phyloP scores from a whole-genome alignment of 106 monocot genomes.

The Vanilla planifolia region DNA sequence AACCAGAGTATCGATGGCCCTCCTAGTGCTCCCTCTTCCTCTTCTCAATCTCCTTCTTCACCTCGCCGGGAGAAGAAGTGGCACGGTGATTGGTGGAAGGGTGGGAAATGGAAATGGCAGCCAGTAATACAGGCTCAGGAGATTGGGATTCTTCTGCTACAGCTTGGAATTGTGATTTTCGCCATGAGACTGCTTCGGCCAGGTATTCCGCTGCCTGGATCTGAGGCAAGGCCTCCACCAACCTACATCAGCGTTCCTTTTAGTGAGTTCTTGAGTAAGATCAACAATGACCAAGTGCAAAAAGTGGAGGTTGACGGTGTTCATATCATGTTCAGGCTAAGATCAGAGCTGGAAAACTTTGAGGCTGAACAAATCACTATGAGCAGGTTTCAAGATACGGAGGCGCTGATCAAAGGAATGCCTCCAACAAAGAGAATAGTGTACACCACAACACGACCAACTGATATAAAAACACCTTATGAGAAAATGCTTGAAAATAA shows the following conservation, averaged over 20 bases:
- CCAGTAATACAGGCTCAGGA: slow-evolving; percentile 79
- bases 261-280: slow-evolving; percentile 89
- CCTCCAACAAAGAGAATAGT: slow-evolving; percentile 64
- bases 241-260: slow-evolving; percentile 75
- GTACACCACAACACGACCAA: slow-evolving; percentile 79
- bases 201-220: slow-evolving; percentile 65
- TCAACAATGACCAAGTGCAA: slow-evolving; percentile 71
- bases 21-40: background rate
- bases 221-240: slow-evolving; percentile 50
- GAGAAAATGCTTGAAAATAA: slow-evolving; percentile 96
- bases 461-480: slow-evolving; percentile 93
- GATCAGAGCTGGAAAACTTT: slow-evolving; percentile 15
- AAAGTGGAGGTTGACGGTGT: slow-evolving; percentile 99
- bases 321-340: slow-evolving; percentile 77
- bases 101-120: slow-evolving; percentile 77
- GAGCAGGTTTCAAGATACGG: slow-evolving; percentile 37
- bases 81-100: slow-evolving; percentile 61
- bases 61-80: slow-evolving; percentile 41
- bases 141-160: slow-evolving; percentile 68
- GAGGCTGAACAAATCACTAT: slow-evolving; percentile 26
- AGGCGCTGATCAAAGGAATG: slow-evolving; percentile 39
- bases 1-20: slow-evolving; percentile 10
- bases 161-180: slow-evolving; percentile 81
- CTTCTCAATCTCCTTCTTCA: slow-evolving; percentile 22
- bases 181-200: slow-evolving; percentile 79